Percentiles rank a stretch among this genome's conserved stretches.
phyloP scores from a whole-genome alignment of 2,329 filamentous ascomycete genomes.

The Fusarium drepaniforme region DNA sequence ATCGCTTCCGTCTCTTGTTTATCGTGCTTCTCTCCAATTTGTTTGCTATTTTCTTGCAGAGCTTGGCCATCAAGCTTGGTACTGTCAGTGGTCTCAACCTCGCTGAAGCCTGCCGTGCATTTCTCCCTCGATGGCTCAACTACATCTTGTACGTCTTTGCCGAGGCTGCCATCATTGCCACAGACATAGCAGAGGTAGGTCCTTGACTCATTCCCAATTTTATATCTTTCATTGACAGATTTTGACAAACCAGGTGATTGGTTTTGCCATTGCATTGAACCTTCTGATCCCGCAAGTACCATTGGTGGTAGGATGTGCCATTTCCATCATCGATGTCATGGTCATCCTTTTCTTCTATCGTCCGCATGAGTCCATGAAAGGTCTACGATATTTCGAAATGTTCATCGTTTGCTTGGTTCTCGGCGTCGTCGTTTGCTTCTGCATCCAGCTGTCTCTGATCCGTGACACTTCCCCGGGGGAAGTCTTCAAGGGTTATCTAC shows the following conservation, averaged over 20 bases:
- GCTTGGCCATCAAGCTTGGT: conserved; percentile 75
- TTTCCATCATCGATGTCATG: conserved; percentile 77
- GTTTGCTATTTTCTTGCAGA: conserved; percentile 78
- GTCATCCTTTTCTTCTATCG: conserved; percentile 76
- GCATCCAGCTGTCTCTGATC: conserved; percentile 75
- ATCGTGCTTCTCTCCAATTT: conserved; percentile 77
- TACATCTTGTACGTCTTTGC: conserved; percentile 71
- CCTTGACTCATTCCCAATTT: no score
- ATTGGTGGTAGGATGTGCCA: conserved; percentile 75
- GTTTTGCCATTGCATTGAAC: conserved; percentile 77
- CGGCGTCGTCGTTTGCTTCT: conserved; percentile 78
- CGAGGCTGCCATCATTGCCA: conserved; percentile 77
- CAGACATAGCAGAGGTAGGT: conserved; percentile 72
- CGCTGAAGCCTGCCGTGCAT: conserved; percentile 73
- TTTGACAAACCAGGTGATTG: conserved; percentile 64
- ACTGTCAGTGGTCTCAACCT: conserved; percentile 77
- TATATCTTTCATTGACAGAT: not conserved
- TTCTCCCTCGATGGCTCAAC: conserved; percentile 75
- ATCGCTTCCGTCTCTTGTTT: conserved; percentile 75
- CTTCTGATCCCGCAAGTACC: conserved; percentile 73
- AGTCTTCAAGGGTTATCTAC: conserved; percentile 75
- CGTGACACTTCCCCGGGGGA: conserved; percentile 65
- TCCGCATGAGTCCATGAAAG: conserved; percentile 68
- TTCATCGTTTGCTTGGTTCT: conserved; percentile 74
- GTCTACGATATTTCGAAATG: conserved; percentile 72